phyloP scores from a whole-genome alignment of 2,329 filamentous ascomycete genomes.

The Monilinia laxa region DNA sequence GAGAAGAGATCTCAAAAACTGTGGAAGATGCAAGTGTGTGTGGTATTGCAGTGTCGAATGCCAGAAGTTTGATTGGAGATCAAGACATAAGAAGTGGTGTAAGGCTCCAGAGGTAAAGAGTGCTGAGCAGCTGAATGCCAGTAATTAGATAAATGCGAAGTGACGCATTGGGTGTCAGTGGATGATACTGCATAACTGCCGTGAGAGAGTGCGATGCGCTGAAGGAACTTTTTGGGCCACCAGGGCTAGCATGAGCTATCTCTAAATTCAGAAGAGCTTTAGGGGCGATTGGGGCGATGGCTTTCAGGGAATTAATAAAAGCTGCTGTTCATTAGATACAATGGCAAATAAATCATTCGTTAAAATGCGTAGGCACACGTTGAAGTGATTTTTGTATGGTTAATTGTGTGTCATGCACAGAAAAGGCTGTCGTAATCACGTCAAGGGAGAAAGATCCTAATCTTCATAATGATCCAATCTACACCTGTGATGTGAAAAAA shows the following conservation, averaged over 20 bases:
- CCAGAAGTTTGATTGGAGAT: conserved; percentile 11
- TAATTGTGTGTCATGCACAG: background rate
- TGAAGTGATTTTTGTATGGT: background rate
- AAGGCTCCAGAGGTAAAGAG: background rate
- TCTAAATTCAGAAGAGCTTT: background rate
- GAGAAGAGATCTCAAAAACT: background rate
- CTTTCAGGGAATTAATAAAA: background rate
- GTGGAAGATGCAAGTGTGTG: background rate
- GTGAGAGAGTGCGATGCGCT: too few species aligned
- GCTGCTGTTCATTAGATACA: too few species aligned
- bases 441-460: too few species aligned
- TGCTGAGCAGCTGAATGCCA: background rate
- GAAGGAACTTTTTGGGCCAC: fast-evolving
- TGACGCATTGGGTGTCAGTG: background rate
- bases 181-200: background rate
- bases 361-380: too few species aligned
- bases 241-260: too few species aligned
- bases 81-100: conserved; percentile 12
- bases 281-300: background rate
- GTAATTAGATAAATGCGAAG: background rate
- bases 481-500: too few species aligned
- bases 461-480: too few species aligned
- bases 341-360: too few species aligned
- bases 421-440: background rate
- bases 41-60: background rate